phyloP scores from a whole-genome alignment of 208 protist genomes.

The Sergeia podlipaevii region DNA sequence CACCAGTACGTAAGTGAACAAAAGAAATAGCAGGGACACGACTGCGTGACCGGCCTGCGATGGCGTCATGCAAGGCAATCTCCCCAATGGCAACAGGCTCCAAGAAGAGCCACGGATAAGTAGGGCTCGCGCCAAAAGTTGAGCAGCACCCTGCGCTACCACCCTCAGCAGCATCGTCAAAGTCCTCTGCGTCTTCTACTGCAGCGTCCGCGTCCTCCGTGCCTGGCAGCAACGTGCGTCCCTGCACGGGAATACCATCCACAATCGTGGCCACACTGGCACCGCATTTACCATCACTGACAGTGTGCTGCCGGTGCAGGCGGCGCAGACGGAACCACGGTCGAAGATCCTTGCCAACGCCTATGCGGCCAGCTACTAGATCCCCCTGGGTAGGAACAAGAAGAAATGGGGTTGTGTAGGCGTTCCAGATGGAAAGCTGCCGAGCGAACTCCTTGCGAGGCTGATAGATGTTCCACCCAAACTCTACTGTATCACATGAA shows the following conservation, averaged over 20 bases:
- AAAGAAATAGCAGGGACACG: slow-evolving; percentile 87
- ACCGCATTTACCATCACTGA: slow-evolving; percentile 26
- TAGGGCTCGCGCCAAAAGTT: slow-evolving; percentile 45
- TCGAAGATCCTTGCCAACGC: slow-evolving; percentile 39
- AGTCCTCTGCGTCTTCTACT: too few species aligned
- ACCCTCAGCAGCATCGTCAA: too few species aligned
- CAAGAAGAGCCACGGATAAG: slow-evolving; percentile 72
- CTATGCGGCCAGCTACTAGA: too few species aligned
- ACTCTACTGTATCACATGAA: slow-evolving; percentile 44
- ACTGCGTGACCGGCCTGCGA: slow-evolving; percentile 65
- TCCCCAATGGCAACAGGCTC: slow-evolving; percentile 42
- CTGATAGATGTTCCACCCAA: slow-evolving; percentile 80
- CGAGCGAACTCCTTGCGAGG: slow-evolving; percentile 42
- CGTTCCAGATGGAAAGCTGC: slow-evolving; percentile 39
- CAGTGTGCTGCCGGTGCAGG: slow-evolving; percentile 13
- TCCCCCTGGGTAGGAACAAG: too few species aligned
- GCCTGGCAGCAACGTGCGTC: too few species aligned
- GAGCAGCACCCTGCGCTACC: too few species aligned
- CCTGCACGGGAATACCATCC: too few species aligned
- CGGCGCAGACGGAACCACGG: slow-evolving; percentile 55
- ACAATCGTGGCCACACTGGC: too few species aligned
- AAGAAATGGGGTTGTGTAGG: slow-evolving; percentile 9
- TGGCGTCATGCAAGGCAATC: slow-evolving; percentile 36
- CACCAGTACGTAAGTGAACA: slow-evolving; percentile 56
- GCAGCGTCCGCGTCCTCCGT: too few species aligned